Base-by-base conservation (phyloP, 1,139 yeast genomes). In the Arxiozyma slooffiae region DNA sequence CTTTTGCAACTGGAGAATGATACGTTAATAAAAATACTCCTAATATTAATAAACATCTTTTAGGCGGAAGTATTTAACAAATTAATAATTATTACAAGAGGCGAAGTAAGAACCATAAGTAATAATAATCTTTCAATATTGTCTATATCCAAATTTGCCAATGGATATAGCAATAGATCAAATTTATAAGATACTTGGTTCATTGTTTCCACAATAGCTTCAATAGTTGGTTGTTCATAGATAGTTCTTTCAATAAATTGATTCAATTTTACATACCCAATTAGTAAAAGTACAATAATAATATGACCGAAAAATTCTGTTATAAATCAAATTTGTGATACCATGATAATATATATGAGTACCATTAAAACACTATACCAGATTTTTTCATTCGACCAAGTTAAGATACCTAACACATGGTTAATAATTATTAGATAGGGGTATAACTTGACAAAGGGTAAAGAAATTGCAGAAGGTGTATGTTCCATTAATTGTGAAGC, bases 401-500 rank as follows among this genome's bases (percentile, higher is more conserved):
- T 90, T 34, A 86, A 68, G 36, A 90, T 74, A 38, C 89, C 80
- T 50, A 89, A 71, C 7, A 78, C 55, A 58, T 82, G 81, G 66
- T 89, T 88, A 11, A 81, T 79, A 5, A 86, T 77, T 44, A 85
- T 74, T 47, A 90, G 72, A 62, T 87, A 85, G 2, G 97, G 97
- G 64, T 90, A 89, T 8, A 95, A 80, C 55, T 80, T 78, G 48
- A 89, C 79, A 50, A 90, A 74, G 5, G 95, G 86, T 60, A 85
- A 85, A 34, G 96, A 83, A 16, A 90, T 90, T 0, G 90, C 80
- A 4, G 96, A 95, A 1, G 98, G 97, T 0, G 98, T 90, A 1
- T 87, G 80, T 1, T 84, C 78, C 49, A 85, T 71, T 53, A 85
- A 70, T 1, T 92, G 92, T 4, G 89, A 82, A 16, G 62, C 14